Conservation (phyloP, 2,329 filamentous ascomycete species). For the Colletotrichum sp. region DNA sequence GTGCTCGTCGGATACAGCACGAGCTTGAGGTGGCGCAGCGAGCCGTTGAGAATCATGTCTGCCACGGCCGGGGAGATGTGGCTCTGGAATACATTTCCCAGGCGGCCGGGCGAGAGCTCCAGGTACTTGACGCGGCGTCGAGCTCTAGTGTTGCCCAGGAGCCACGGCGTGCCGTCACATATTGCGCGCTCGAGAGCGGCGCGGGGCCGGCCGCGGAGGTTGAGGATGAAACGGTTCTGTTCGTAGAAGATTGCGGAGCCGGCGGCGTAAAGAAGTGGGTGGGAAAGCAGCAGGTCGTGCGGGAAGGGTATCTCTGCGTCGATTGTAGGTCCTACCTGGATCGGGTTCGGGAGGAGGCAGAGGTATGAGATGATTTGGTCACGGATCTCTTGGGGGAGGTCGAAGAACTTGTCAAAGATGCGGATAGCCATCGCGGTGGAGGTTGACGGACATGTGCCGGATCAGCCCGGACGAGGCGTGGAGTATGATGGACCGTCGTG, state of each 20-base stretch:
- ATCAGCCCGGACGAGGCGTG: not conserved
- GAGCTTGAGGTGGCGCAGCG: constrained; percentile 27
- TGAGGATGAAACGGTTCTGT: constrained; percentile 30
- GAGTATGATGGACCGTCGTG: not conserved
- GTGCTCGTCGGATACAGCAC: constrained; percentile 18
- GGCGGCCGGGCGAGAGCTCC: constrained; percentile 25
- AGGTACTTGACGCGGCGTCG: constrained; percentile 24
- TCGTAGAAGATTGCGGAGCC: constrained; percentile 31
- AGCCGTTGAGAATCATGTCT: constrained; percentile 30
- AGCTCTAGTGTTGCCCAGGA: constrained; percentile 14
- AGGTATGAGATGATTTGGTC: constrained; percentile 30
- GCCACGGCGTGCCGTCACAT: constrained; percentile 1
- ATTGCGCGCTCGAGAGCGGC: constrained; percentile 11
- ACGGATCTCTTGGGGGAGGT: constrained; percentile 32
- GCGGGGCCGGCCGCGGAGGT: constrained; percentile 16
- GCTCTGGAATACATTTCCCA: constrained; percentile 23
- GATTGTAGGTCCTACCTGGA: constrained; percentile 23
- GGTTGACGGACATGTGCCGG: not conserved
- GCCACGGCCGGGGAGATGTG: constrained; percentile 24
- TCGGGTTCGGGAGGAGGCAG: constrained; percentile 24
- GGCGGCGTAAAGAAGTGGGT: constrained; percentile 25
- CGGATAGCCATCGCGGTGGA: not conserved
- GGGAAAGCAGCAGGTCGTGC: constrained; percentile 26
- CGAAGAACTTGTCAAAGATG: constrained; percentile 29
- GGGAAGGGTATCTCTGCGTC: constrained; percentile 15